Evolutionary conservation across 192 early-diverging fungal genomes (phyloP).

Genomic region (Coemansia guatemalensis): DNA sequence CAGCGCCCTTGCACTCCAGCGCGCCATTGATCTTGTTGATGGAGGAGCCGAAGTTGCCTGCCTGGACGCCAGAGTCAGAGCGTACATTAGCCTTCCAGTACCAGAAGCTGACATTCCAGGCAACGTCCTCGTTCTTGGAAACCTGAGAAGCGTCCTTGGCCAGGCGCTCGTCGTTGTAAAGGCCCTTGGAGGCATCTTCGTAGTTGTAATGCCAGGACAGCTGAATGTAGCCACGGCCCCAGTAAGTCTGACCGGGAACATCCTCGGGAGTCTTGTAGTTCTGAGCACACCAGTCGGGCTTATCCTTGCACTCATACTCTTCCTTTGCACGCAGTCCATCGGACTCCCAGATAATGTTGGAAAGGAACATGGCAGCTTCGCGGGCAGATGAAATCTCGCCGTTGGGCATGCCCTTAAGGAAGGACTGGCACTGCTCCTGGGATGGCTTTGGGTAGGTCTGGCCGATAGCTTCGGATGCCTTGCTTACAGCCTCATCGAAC

Average conservation of each 20-base stretch:
- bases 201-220: conserved; percentile 56
- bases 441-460: conserved; percentile 36
- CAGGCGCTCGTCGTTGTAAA: conserved; percentile 46
- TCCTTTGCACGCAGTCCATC: conserved; percentile 49
- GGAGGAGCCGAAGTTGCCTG: conserved; percentile 52
- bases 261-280: conserved; percentile 48
- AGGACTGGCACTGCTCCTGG: conserved; percentile 36
- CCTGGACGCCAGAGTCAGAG: conserved; percentile 34
- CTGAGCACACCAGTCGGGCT: conserved; percentile 43
- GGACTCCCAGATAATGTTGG: conserved; percentile 54
- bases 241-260: conserved; percentile 39
- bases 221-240: conserved; percentile 57
- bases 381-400: conserved; percentile 40
- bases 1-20: conserved; percentile 47
- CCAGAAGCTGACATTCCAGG: conserved; percentile 49
- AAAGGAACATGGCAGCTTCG: conserved; percentile 55
- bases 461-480: conserved; percentile 34
- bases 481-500: conserved; percentile 46
- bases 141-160: conserved; percentile 30
- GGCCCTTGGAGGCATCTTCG: conserved; percentile 38
- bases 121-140: conserved; percentile 28
- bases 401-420: conserved; percentile 38
- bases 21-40: conserved; percentile 54
- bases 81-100: conserved; percentile 52
- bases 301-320: conserved; percentile 42